A percentile compares a stretch with the other conserved stretches of the same genome.
Conservation (phyloP, 768 basidiomycete species). For the Lanmaoa rubissima region DNA sequence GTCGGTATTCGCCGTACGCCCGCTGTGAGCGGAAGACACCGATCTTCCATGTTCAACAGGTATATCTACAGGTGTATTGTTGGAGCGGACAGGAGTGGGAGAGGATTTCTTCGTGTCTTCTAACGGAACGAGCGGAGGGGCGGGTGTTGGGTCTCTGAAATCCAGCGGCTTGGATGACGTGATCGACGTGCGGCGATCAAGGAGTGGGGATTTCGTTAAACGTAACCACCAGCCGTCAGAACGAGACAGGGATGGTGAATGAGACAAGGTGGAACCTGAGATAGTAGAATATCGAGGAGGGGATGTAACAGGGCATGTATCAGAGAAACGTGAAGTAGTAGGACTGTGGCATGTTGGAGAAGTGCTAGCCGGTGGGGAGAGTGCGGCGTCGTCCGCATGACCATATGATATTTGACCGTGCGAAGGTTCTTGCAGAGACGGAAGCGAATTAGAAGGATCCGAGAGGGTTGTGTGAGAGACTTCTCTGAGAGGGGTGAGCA, state of each 20-base stretch:
- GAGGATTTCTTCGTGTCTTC: constrained; percentile 40
- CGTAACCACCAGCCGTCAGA: constrained; percentile 80
- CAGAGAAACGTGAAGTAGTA: constrained; percentile 21
- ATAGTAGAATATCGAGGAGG: constrained; percentile 41
- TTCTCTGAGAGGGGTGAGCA: constrained; percentile 36
- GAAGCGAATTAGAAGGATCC: constrained; percentile 25
- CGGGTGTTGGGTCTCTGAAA: constrained; percentile 79
- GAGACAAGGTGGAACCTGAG: constrained; percentile 40
- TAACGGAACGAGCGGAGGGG: constrained; percentile 61
- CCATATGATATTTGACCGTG: constrained; percentile 26
- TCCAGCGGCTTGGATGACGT: constrained; percentile 41
- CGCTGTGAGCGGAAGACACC: constrained; percentile 51
- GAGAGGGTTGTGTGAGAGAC: constrained; percentile 24
- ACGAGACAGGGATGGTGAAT: constrained; percentile 52
- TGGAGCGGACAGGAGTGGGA: constrained; percentile 13
- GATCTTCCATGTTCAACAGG: constrained; percentile 32
- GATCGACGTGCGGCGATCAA: constrained; percentile 54
- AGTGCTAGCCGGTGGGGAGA: constrained; percentile 6
- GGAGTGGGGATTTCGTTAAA: constrained; percentile 62
- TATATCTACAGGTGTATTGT: constrained; percentile 10
- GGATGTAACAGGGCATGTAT: constrained; percentile 28
- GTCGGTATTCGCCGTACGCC: constrained; percentile 64
- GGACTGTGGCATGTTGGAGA: constrained; percentile 26
- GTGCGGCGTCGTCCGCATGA: constrained; percentile 25
- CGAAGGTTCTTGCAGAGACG: constrained; percentile 24